Conservation (phyloP, 2,329 filamentous ascomycete genomes). For the Periconia digitata region DNA sequence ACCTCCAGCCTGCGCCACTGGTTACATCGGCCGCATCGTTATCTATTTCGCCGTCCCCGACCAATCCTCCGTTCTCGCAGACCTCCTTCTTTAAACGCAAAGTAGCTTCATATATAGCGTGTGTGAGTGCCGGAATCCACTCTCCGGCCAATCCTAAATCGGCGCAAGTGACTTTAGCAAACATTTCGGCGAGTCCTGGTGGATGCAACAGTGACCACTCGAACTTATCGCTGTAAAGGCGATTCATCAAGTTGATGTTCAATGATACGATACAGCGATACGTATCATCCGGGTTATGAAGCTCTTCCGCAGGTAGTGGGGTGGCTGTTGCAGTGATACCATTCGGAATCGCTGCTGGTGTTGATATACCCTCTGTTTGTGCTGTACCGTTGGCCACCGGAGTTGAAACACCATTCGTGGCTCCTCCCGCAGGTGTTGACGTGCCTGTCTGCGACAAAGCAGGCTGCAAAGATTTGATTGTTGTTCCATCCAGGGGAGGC, state of each 20-base stretch:
- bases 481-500: constrained; percentile 31
- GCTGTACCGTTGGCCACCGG: constrained; percentile 51
- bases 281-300: constrained; percentile 87
- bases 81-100: constrained; percentile 93
- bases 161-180: constrained; percentile 88
- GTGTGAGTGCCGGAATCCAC: constrained; percentile 91
- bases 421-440: constrained; percentile 49
- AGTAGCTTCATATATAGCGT: constrained; percentile 95
- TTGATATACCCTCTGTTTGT: constrained; percentile 46
- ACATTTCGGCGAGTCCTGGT: constrained; percentile 86
- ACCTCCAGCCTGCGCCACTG: constrained; percentile 91
- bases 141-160: constrained; percentile 88
- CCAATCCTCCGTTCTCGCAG: constrained; percentile 84
- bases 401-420: constrained; percentile 59
- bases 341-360: constrained; percentile 51
- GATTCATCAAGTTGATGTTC: constrained; percentile 87
- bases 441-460: constrained; percentile 55
- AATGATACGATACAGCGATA: constrained; percentile 91
- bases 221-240: constrained; percentile 94
- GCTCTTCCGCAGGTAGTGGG: constrained; percentile 65
- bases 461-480: constrained; percentile 36
- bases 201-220: constrained; percentile 96
- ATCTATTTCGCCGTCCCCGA: constrained; percentile 75
- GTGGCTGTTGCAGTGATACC: constrained; percentile 72
- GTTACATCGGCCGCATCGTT: constrained; percentile 77